Evolutionary conservation across 2,329 filamentous ascomycete genomes (phyloP).

Genomic region (Teratosphaeria viscida): DNA sequence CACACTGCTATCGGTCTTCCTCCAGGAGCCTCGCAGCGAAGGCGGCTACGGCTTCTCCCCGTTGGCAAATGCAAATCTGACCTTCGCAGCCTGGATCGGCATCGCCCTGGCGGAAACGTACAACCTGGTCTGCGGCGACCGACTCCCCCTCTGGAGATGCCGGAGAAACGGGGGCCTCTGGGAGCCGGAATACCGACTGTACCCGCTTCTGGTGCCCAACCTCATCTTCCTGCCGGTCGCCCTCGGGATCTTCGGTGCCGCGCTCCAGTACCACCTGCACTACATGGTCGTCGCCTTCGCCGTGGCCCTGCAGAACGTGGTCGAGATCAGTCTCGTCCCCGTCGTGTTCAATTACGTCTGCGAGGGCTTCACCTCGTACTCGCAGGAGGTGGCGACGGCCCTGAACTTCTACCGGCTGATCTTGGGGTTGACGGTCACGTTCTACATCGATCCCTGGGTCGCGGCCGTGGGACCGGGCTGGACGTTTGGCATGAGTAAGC

Average conservation of each 20-base stretch:
- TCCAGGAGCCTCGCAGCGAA: slow-evolving; percentile 26
- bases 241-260: slow-evolving; percentile 29
- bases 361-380: slow-evolving; percentile 28
- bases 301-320: slow-evolving; percentile 32
- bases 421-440: slow-evolving; percentile 5
- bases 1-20: slow-evolving; percentile 22
- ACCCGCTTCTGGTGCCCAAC: slow-evolving; percentile 10
- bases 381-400: slow-evolving; percentile 27
- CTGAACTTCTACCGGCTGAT: slow-evolving; percentile 22
- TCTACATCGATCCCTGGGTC: slow-evolving; percentile 6
- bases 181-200: slow-evolving; percentile 32
- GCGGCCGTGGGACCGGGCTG: slow-evolving; percentile 5
- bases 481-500: slow-evolving; percentile 5
- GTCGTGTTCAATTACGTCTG: slow-evolving; percentile 24
- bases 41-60: slow-evolving; percentile 36
- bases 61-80: slow-evolving; percentile 30
- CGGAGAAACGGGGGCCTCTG: slow-evolving; percentile 23
- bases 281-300: slow-evolving; percentile 32
- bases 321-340: slow-evolving; percentile 23
- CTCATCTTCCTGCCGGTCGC: slow-evolving; percentile 23
- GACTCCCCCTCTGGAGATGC: slow-evolving; percentile 28
- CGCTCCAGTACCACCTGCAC: slow-evolving; percentile 31
- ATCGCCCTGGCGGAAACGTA: slow-evolving; percentile 28
- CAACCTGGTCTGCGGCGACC: slow-evolving; percentile 30
- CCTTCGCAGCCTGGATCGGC: slow-evolving; percentile 33